Base-by-base conservation (phyloP, 345 rosid species). In the Citrus medica region DNA sequence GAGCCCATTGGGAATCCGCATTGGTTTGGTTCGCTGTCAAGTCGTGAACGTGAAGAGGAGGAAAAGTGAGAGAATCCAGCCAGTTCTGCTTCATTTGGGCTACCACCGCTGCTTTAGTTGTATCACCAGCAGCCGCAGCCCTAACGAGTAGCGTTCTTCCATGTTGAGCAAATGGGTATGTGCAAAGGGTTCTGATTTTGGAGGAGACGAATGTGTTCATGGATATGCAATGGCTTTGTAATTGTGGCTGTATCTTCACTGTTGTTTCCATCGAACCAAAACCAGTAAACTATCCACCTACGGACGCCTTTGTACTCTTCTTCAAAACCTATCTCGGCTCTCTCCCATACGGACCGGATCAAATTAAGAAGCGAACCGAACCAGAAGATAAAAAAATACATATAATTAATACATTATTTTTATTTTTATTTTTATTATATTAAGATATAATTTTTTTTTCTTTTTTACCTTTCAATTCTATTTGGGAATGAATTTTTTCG, bases 1-100 rank as follows among this genome's bases (percentile, higher is more conserved):
- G 51, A 76, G 89, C 89, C 88, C 88, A 93, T n/a, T 71, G 65
- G 65, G 89, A 82, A 70, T 84, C 88, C 69, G 59, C 56, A 80
- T 62, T 63, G 78, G 28, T 35, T 27, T 6, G 78, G 60, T 74
- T 69, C 32, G 72, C 28, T 12, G 22, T 7, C 74, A 7, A 9
- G 30, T 71, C 65, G 22, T 5, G 51, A 17, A 53, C 64, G 9
- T 13, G 33, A 37, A 75, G 82, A 33, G 74, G 83, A 12, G 87
- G 86, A 73, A 75, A 80, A 81, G 92, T 79, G 42, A 92, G 91
- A 19, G 95, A 92, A 33, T 87, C 89, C 46, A 92, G 79, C 97
- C 95, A 92, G 73, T 83, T 77, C 79, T 83, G 86, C 82, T 90
- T 87, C 40, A 92, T 79, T 14, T 82, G 70, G 17, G 85, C 77